Percentiles rank a stretch among this genome's conserved stretches.
These are phyloP conservation scores for Musa acuminata DNA, from an alignment of 176 grass and related monocot genomes.

Conservation along the genomic window DNA sequence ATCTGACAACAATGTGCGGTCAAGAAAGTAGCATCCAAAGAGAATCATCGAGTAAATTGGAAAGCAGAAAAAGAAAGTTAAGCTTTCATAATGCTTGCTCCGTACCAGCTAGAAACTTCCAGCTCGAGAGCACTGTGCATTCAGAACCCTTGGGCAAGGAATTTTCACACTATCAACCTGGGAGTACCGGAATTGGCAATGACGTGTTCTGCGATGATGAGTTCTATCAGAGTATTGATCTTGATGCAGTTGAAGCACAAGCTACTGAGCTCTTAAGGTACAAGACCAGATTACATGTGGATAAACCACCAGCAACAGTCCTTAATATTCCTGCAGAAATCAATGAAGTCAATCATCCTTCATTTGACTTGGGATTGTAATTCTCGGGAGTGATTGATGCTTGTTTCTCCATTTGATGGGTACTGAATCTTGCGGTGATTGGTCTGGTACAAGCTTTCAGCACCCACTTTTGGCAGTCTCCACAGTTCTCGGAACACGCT, in stretches of 20 bases:
- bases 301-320: not conserved
- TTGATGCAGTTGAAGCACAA: conserved; percentile 76
- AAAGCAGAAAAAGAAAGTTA: conserved; percentile 82
- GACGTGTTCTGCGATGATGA: conserved; percentile 43
- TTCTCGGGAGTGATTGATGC: not conserved
- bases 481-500: not conserved
- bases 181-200: conserved; percentile 6
- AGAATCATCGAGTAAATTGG: conserved; percentile 52
- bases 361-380: conserved; percentile 25
- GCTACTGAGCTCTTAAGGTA: conserved; percentile 42
- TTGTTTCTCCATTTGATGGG: not conserved
- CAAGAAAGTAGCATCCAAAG: conserved; percentile 22
- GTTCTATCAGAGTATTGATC: conserved; percentile 72
- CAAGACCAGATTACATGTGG: conserved; percentile 19
- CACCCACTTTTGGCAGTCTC: not conserved
- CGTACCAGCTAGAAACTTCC: conserved; percentile 31
- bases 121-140: not conserved
- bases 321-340: not conserved
- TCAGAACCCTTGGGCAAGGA: not conserved
- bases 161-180: conserved; percentile 5
- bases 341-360: conserved; percentile 13
- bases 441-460: not conserved
- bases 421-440: not conserved
- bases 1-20: conserved; percentile 21
- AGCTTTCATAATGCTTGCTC: conserved; percentile 47